These are phyloP conservation scores for Candida ascalaphidarum DNA, from an alignment of 805 yeast species.

Conservation along the genomic window DNA sequence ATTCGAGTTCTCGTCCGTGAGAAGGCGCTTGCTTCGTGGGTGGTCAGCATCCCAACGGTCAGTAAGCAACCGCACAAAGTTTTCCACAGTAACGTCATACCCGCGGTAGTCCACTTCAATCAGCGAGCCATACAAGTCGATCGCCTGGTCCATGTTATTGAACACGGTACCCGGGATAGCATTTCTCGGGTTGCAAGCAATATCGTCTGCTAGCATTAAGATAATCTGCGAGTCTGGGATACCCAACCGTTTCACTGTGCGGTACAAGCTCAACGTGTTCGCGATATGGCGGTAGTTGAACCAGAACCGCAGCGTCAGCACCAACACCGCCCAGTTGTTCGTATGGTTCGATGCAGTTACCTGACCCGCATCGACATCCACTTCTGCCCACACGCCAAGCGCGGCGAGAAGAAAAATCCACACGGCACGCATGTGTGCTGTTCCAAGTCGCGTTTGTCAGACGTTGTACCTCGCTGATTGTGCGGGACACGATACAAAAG, in stretches of 20 bases:
- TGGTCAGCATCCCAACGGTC: constrained; percentile 95
- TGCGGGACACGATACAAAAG: too few species aligned
- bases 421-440: too few species aligned
- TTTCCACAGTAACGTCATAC: constrained; percentile 96
- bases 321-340: constrained; percentile 78
- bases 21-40: constrained; percentile 81
- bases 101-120: constrained; percentile 97
- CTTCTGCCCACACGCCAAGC: too few species aligned
- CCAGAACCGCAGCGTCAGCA: constrained; percentile 96
- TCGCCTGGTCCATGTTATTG: constrained; percentile 85
- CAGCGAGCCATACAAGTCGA: constrained; percentile 89
- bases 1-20: constrained; percentile 91
- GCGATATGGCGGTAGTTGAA: constrained; percentile 98
- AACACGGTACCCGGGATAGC: constrained; percentile 94
- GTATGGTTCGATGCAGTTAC: constrained; percentile 52
- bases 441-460: not conserved
- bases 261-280: constrained; percentile 84
- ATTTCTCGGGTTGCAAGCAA: constrained; percentile 94
- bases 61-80: constrained; percentile 83
- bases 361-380: too few species aligned
- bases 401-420: not conserved
- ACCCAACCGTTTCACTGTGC: constrained; percentile 92
- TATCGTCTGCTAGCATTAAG: constrained; percentile 92
- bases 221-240: constrained; percentile 97
- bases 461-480: too few species aligned